Base-by-base conservation (phyloP, 306 rosid species). In the Phaseolus lunatus region DNA sequence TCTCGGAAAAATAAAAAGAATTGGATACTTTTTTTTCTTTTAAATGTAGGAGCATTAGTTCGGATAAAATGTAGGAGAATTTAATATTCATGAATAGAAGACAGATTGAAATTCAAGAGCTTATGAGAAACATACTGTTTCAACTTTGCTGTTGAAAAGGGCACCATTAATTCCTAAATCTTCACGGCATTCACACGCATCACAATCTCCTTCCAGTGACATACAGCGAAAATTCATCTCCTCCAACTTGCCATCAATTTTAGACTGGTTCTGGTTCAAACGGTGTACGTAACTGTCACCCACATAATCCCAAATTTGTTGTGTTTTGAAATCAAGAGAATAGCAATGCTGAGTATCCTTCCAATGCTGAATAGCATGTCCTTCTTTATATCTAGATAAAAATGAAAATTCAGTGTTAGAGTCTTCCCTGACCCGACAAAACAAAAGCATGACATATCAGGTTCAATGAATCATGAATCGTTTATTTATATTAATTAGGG, bases 271-370 rank as follows among this genome's bases (percentile, higher is more conserved):
- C 82, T 92, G 97, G 85, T 92, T 95, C 86, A 91, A 87, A 27
- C 99, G 91, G 56, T 92, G 97, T 76, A 92, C 99, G 54, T 89
- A 95, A 76, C 53, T 86, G 78, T 90, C 97, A 65, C 97, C 97
- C 72, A 89, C 94, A 69, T 95, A 95, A 86, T 95, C 97, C 97
- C 98, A 95, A 82, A 95, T 95, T 90, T 90, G 97, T 72, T 92
- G 97, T 48, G 89, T 90, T 83, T 70, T 90, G 73, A 88, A 85
- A 81, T 95, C 96, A 85, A 95, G 99, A 81, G 97, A 89, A 84
- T 92, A 95, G 87, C 99, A 89, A 69, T 92, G 99, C 72, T 91
- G 90, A 49, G 95, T 86, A 75, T 89, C 93, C 81, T 88, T 83
- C 90, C 91, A 90, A 81, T 92, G 99, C 82, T 77, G 87, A 69